phyloP scores from a whole-genome alignment of 148 eudicot species.

The Fallopia convolvulus region DNA sequence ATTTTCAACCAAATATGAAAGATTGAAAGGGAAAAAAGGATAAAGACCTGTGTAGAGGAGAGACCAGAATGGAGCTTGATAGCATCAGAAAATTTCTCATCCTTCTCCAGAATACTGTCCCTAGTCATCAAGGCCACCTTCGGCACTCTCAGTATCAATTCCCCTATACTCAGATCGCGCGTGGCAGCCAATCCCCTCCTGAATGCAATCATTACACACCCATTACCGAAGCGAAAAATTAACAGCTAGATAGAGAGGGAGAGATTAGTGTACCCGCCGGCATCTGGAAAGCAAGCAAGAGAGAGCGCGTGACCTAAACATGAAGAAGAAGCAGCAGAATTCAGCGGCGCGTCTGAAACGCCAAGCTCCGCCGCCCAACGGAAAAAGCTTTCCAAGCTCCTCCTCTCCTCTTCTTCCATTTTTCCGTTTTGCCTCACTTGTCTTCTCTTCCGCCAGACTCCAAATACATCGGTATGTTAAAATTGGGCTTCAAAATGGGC shows the following conservation, averaged over 20 bases:
- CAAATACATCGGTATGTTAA: not conserved
- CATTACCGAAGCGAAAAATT: not conserved
- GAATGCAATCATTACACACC: constrained; percentile 11
- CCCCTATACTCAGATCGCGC: constrained; percentile 72
- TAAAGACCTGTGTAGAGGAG: constrained; percentile 68
- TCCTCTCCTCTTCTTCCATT: constrained; percentile 13
- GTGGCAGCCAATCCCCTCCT: constrained; percentile 87
- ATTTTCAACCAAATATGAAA: not conserved
- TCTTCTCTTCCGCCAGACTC: not conserved
- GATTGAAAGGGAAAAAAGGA: not conserved
- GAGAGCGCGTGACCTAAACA: constrained; percentile 54
- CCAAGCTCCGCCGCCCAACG: constrained; percentile 61
- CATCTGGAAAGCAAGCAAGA: constrained; percentile 51
- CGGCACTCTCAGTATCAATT: constrained; percentile 76
- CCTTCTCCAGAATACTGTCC: constrained; percentile 36
- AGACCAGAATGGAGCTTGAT: constrained; percentile 34
- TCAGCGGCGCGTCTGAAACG: constrained; percentile 44
- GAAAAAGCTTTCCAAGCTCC: constrained; percentile 38
- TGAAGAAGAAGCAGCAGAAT: constrained; percentile 13
- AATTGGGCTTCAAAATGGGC: not conserved
- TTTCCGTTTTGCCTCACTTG: not conserved
- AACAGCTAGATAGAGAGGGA: not conserved
- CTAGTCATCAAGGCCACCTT: constrained; percentile 55
- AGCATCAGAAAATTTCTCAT: constrained; percentile 34
- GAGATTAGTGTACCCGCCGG: constrained; percentile 57